These are phyloP conservation scores for Yamadazyma siamensis DNA, from an alignment of 1,139 yeast genomes.

Conservation along the genomic window DNA sequence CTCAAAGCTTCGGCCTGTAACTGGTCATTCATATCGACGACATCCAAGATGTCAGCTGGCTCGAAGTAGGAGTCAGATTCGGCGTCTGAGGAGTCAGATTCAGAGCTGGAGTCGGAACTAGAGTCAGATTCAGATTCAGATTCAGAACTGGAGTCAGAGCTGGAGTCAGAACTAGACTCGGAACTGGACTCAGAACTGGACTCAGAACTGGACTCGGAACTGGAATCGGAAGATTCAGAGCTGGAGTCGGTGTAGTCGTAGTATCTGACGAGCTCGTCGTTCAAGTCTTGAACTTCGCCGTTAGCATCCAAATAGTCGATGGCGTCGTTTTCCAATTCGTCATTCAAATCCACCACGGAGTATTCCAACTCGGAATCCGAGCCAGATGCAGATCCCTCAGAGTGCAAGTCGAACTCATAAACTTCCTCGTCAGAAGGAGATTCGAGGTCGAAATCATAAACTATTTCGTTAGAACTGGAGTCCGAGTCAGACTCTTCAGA, in stretches of 20 bases:
- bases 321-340: conserved; percentile 34
- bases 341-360: conserved; percentile 31
- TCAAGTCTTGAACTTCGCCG: conserved; percentile 36
- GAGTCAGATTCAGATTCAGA: conserved; percentile 13
- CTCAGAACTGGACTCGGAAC: too few species aligned
- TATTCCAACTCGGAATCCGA: neutral
- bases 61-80: conserved; percentile 14
- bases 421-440: conserved; percentile 13
- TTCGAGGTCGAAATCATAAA: conserved; percentile 16
- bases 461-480: conserved; percentile 7
- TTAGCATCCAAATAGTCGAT: conserved; percentile 33
- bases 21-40: conserved; percentile 35
- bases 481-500: conserved; percentile 6
- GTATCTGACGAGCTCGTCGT: conserved; percentile 38
- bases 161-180: too few species aligned
- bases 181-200: too few species aligned
- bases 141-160: too few species aligned
- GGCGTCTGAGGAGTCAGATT: conserved; percentile 2
- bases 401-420: neutral
- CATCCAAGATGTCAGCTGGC: conserved; percentile 31
- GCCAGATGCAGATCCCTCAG: too few species aligned
- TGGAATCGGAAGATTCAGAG: conserved; percentile 10
- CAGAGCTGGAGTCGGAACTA: too few species aligned
- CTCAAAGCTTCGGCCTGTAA: conserved; percentile 31
- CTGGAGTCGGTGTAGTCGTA: conserved; percentile 23